Evolutionary conservation across 768 basidiomycete species (phyloP), one percentile per base, ranked within the genome.

Genomic region (Rhizopogon vesiculosus): DNA sequence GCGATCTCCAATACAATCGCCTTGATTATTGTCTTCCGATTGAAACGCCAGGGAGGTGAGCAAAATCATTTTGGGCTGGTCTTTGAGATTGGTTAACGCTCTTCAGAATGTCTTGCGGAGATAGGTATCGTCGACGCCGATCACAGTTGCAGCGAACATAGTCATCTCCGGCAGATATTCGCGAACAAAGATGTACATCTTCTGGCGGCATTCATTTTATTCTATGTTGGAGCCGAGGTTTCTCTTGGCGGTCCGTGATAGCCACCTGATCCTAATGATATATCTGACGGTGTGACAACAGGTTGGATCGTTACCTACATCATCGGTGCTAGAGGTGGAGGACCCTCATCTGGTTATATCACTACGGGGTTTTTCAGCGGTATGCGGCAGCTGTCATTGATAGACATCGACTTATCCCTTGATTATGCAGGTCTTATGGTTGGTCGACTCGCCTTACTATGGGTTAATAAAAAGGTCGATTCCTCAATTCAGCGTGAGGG

Each of bases 221-320:
- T 87, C 0, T 88, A 88, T 61, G 84, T 88, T 22, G 87, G 87
- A 9, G 78, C 85, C 2, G 87, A 88, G 61, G 85, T 87, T 39
- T 73, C 73, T 7, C 40, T 77, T 9, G 74, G 75, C 57, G 75
- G 76, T 75, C 56, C 42, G 59, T 57, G n/a, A 16, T 44, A 53
- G 1, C 8, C 18, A 53, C 12, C 8, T 54, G 3, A 13, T 51
- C 8, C 3, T 38, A 38, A 38, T 6, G 10, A 18, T 29, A 51
- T 19, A 1, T 12, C 19, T 10, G 5, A 45, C 54, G 48, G 29
- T 33, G 18, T 29, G 4, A 5, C 35, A 44, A 38, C 45, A 83
- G 85, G 87, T 3, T 89, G 87, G 87, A 87, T 86, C 39, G 85
- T 86, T 8, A 85, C 87, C 0, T 89, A 77, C 55, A 66, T 79